Evolutionary conservation across 2,329 filamentous ascomycete species (phyloP).

Genomic region (Torrubiella hemipterigena): DNA sequence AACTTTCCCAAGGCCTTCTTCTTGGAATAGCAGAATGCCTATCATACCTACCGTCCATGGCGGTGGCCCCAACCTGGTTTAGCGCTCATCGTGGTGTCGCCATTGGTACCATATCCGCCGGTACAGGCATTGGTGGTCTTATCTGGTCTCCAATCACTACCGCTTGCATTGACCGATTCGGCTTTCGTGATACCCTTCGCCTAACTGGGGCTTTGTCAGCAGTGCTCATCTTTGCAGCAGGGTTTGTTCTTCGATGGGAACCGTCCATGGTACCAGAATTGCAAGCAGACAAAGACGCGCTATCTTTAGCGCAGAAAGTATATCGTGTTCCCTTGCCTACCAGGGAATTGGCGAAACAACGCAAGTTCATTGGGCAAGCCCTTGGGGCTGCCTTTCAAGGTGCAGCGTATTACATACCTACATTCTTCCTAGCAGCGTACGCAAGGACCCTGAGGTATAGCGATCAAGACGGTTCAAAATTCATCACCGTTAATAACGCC

Average conservation of each 20-base stretch:
- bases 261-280: no score
- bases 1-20: slow-evolving; percentile 20
- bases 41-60: slow-evolving; percentile 24
- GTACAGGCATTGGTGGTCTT: not conserved
- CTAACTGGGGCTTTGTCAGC: not conserved
- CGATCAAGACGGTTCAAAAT: slow-evolving; percentile 19
- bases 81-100: not conserved
- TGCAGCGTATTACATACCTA: not conserved
- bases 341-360: not conserved
- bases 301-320: not conserved
- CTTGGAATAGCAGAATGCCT: slow-evolving; percentile 23
- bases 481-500: slow-evolving; percentile 25
- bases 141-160: not conserved
- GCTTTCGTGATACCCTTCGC: not conserved
- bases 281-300: no score
- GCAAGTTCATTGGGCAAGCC: not conserved
- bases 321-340: not conserved
- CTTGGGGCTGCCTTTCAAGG: not conserved
- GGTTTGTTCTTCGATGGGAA: not conserved
- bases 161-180: not conserved
- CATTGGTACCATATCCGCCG: not conserved
- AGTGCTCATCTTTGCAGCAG: not conserved
- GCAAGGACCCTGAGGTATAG: not conserved
- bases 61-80: not conserved
- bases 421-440: not conserved